Percentiles rank a stretch among this genome's conserved stretches.
Conservation (phyloP, 2,329 filamentous ascomycete genomes). For the Coniochaeta pulveracea region DNA sequence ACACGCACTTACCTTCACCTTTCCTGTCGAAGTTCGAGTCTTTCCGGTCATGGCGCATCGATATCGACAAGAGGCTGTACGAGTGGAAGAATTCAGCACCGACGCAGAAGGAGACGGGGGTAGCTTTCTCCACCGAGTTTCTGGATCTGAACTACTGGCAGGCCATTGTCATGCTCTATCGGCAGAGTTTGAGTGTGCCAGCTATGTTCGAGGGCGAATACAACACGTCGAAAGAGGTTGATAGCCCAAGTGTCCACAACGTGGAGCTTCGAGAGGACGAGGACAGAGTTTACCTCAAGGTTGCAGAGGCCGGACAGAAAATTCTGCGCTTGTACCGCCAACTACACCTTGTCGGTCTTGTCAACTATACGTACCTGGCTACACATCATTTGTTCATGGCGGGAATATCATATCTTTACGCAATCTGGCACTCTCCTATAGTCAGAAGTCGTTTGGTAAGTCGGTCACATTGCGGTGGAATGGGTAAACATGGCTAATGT, state of each 20-base stretch:
- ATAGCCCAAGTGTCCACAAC: slow-evolving; percentile 49
- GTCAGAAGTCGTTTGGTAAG: slow-evolving; percentile 78
- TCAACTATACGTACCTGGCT: slow-evolving; percentile 92
- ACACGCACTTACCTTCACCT: slow-evolving; percentile 68
- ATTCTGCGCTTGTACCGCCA: slow-evolving; percentile 85
- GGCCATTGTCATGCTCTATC: slow-evolving; percentile 88
- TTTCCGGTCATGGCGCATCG: slow-evolving; percentile 77
- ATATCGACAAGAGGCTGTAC: slow-evolving; percentile 72
- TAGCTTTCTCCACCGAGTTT: slow-evolving; percentile 82
- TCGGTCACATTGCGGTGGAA: no score
- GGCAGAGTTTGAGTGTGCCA: slow-evolving; percentile 80
- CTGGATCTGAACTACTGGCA: slow-evolving; percentile 97
- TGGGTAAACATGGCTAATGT: no score
- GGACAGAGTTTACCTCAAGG: slow-evolving; percentile 85
- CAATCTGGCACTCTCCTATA: slow-evolving; percentile 89
- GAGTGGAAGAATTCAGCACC: slow-evolving; percentile 84
- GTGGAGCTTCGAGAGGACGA: slow-evolving; percentile 67
- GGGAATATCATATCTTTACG: slow-evolving; percentile 90
- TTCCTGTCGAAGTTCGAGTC: slow-evolving; percentile 77
- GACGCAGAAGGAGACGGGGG: slow-evolving; percentile 66
- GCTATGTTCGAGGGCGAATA: slow-evolving; percentile 74
- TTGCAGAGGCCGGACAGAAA: slow-evolving; percentile 88
- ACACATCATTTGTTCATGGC: slow-evolving; percentile 98
- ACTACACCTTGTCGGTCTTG: slow-evolving; percentile 74
- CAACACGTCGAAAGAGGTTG: slow-evolving; percentile 51